Evolutionary conservation across 2,329 filamentous ascomycete genomes (phyloP).

Genomic region (Colletotrichum magnum): DNA sequence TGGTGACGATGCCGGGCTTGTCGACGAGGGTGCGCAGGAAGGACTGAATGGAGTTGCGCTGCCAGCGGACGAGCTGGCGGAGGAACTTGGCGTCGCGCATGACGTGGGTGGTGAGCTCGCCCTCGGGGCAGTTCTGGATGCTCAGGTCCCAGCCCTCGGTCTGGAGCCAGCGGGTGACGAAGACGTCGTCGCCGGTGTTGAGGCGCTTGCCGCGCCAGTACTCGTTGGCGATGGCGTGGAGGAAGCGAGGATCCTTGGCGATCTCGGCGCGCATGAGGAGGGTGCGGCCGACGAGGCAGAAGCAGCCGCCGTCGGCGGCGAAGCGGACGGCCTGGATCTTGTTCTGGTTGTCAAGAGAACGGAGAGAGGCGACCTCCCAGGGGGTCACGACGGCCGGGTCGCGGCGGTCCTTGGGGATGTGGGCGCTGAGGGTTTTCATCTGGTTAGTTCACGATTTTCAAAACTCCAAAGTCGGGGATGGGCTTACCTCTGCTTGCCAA

Average conservation of each 20-base stretch:
- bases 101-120: constrained; percentile 43
- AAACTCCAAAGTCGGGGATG: too few species aligned
- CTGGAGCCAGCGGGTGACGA: constrained; percentile 47
- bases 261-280: constrained; percentile 46
- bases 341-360: constrained; percentile 43
- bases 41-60: constrained; percentile 41
- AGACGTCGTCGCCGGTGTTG: constrained; percentile 47
- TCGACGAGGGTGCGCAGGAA: constrained; percentile 6
- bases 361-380: constrained; percentile 48
- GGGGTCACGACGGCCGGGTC: constrained; percentile 43
- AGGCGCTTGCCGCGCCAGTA: constrained; percentile 42
- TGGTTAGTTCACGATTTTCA: not conserved
- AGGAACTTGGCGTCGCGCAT: constrained; percentile 40
- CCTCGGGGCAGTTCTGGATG: constrained; percentile 45
- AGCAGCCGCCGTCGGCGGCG: constrained; percentile 44
- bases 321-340: constrained; percentile 42
- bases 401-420: constrained; percentile 42
- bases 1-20: constrained; percentile 24
- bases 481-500: constrained; percentile 43
- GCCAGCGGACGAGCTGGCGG: constrained; percentile 46
- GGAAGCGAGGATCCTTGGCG: constrained; percentile 44
- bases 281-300: constrained; percentile 48
- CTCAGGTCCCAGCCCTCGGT: constrained; percentile 46
- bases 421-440: constrained; percentile 29
- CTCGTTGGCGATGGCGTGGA: constrained; percentile 43